Percentiles rank a stretch among this genome's conserved stretches.
These are phyloP conservation scores for Pachysandra terminalis DNA, from an alignment of 164 flowering plant species.

Conservation along the genomic window DNA sequence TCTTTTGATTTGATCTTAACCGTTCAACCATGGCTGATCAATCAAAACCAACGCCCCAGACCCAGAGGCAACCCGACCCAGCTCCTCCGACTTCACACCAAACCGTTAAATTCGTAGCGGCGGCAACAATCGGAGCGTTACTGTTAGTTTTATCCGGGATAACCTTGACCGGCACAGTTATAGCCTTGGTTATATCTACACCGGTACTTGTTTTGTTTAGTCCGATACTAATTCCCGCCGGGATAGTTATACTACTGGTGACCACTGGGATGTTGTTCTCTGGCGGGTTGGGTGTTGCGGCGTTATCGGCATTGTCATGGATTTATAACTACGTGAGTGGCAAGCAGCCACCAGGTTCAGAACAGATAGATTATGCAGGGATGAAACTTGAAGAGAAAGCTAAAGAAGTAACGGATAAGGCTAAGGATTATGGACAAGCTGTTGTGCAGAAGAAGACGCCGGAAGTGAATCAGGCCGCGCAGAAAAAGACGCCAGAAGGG, in stretches of 20 bases:
- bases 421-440: too few relatives aligned
- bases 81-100: constrained; percentile 24
- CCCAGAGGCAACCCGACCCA: constrained; percentile 15
- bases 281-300: constrained; percentile 48
- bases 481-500: too few relatives aligned
- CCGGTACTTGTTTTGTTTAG: constrained; percentile 52
- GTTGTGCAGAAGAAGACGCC: constrained; percentile 42
- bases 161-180: constrained; percentile 43
- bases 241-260: constrained; percentile 22
- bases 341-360: constrained; percentile 44
- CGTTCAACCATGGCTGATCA: constrained; percentile 15
- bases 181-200: constrained; percentile 38
- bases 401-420: constrained; percentile 36
- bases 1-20: background rate
- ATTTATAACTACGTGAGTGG: constrained; percentile 42
- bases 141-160: constrained; percentile 39
- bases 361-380: constrained; percentile 40
- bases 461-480: constrained; percentile 20
- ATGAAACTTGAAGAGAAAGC: constrained; percentile 35
- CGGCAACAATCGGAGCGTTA: constrained; percentile 29
- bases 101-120: constrained; percentile 38
- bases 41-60: constrained; percentile 12
- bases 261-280: constrained; percentile 44
- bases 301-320: constrained; percentile 44
- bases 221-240: constrained; percentile 54